Conservation (phyloP, 2,329 filamentous ascomycete species). For the Aureobasidium mangrovei region DNA sequence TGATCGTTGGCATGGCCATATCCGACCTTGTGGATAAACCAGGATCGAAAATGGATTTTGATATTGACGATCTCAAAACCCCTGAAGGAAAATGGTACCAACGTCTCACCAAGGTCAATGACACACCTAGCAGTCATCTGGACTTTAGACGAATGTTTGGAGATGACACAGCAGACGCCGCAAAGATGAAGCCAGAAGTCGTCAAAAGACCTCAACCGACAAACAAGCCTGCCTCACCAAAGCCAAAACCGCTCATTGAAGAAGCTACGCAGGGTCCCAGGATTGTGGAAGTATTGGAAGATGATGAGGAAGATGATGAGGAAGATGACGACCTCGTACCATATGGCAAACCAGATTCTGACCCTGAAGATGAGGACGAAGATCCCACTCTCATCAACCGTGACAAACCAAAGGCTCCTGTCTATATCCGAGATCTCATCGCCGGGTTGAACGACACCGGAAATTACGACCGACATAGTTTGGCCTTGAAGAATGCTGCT, state of each 20-base stretch:
- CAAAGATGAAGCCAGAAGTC: not conserved
- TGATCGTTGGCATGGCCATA: constrained; percentile 71
- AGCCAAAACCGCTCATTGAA: constrained; percentile 16
- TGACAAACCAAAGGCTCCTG: constrained; percentile 73
- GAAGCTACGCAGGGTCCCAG: constrained; percentile 26
- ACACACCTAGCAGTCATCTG: constrained; percentile 52
- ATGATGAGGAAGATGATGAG: constrained; percentile 29
- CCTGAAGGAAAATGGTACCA: constrained; percentile 71
- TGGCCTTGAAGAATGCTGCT: constrained; percentile 70
- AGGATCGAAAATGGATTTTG: constrained; percentile 70
- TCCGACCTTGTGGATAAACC: constrained; percentile 56
- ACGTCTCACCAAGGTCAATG: constrained; percentile 52
- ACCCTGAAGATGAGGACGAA: constrained; percentile 85
- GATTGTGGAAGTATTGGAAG: constrained; percentile 25
- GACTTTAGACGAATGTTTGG: constrained; percentile 31
- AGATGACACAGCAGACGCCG: not conserved
- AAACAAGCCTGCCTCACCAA: not conserved
- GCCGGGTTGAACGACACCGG: constrained; percentile 70
- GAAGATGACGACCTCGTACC: constrained; percentile 58
- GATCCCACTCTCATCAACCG: constrained; percentile 80
- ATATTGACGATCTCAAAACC: constrained; percentile 66
- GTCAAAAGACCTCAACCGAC: not conserved
- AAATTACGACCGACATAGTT: constrained; percentile 72
- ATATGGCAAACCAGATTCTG: constrained; percentile 79
- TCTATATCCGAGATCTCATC: constrained; percentile 85